These are phyloP conservation scores for Calocera cornea DNA, from an alignment of 768 basidiomycete species.

Conservation along the genomic window DNA sequence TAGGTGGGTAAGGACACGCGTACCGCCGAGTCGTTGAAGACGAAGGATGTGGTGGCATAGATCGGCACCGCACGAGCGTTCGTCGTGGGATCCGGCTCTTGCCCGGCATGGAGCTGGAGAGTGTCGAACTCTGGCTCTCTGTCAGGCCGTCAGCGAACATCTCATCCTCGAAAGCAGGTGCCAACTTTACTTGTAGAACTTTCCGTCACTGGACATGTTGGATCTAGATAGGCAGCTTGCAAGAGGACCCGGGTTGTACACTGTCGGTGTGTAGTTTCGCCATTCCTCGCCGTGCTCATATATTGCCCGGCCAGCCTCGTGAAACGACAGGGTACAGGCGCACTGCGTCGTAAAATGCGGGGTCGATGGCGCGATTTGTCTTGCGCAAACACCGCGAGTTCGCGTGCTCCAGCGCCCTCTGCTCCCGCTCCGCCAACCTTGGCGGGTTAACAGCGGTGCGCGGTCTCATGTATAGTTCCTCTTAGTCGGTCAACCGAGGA, in stretches of 20 bases:
- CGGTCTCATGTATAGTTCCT: too few relatives aligned
- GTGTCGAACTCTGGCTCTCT: constrained; percentile 61
- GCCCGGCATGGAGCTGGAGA: constrained; percentile 66
- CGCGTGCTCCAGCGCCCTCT: background rate
- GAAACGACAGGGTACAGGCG: too few relatives aligned
- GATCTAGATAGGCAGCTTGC: background rate
- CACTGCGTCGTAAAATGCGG: background rate
- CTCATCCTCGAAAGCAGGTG: background rate
- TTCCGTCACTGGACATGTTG: constrained; percentile 9
- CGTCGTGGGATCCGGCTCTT: constrained; percentile 37
- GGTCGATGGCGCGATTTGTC: background rate
- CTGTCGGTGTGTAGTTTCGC: too few relatives aligned
- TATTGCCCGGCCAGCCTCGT: too few relatives aligned
- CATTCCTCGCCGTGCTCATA: too few relatives aligned
- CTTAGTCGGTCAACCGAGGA: too few relatives aligned
- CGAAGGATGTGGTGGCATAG: constrained; percentile 57
- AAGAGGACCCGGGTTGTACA: background rate
- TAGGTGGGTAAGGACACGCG: background rate
- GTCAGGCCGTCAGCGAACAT: background rate
- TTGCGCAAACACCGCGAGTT: background rate
- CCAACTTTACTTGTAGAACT: constrained; percentile 14
- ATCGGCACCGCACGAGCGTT: constrained; percentile 58
- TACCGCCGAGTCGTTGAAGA: constrained; percentile 58
- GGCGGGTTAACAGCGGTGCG: background rate
- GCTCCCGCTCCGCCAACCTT: background rate